Percentiles rank a stretch among this genome's conserved stretches.
Evolutionary conservation across 2,329 filamentous ascomycete genomes (phyloP).

Genomic region (Aspergillus viridinutans): DNA sequence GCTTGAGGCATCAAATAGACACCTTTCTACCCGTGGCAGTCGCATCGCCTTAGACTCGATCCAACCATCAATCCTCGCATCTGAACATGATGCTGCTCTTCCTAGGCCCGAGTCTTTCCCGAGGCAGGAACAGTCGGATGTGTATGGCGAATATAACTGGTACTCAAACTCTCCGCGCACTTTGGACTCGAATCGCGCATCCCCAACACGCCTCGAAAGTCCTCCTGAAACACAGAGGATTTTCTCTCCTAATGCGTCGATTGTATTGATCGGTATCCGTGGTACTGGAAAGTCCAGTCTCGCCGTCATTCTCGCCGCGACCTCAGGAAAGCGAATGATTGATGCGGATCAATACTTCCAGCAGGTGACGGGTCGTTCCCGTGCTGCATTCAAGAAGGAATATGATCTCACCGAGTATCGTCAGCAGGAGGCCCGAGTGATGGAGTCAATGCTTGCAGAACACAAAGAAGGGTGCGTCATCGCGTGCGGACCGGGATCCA

Average conservation of each 20-base stretch:
- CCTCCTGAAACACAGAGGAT: conserved; percentile 25
- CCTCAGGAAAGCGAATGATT: conserved; percentile 63
- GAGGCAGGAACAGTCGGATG: conserved; percentile 17
- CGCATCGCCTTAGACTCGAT: background rate
- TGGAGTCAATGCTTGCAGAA: conserved; percentile 57
- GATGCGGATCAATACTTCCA: conserved; percentile 67
- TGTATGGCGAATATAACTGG: conserved; percentile 15
- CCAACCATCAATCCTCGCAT: background rate
- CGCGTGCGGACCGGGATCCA: conserved; percentile 65
- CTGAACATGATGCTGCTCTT: background rate
- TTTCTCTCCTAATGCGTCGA: conserved; percentile 62
- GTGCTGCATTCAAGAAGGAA: conserved; percentile 59
- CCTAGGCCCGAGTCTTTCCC: conserved; percentile 10
- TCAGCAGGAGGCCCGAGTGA: conserved; percentile 57
- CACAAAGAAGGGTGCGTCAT: conserved; percentile 62
- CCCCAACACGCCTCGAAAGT: conserved; percentile 23
- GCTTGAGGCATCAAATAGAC: conserved; percentile 13
- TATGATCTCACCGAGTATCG: conserved; percentile 62
- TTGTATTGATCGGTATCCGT: conserved; percentile 68
- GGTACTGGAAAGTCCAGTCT: conserved; percentile 73
- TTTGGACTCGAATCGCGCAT: conserved; percentile 26
- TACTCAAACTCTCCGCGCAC: conserved; percentile 18
- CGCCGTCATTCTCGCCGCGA: conserved; percentile 69
- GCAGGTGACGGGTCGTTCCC: conserved; percentile 58
- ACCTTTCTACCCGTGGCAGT: background rate